Evolutionary conservation across 2,329 filamentous ascomycete genomes (phyloP).

Genomic region (Botrytis elliptica): DNA sequence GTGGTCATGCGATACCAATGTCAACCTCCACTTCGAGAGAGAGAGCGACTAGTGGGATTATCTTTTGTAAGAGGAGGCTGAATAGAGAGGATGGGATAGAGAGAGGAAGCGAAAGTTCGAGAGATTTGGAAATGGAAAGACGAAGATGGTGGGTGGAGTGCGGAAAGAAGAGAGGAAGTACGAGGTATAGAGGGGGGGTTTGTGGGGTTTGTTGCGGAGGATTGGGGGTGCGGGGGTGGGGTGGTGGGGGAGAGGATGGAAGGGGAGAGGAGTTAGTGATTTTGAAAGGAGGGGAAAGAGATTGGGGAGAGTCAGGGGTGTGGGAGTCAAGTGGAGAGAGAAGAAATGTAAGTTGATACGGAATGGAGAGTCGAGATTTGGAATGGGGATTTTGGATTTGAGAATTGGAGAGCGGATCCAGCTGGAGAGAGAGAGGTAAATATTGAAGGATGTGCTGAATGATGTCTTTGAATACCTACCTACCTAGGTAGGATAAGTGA

Average conservation of each 20-base stretch:
- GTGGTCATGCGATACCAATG: not conserved
- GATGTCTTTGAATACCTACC: too few relatives aligned
- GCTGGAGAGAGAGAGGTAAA: not conserved
- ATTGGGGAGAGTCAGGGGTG: not conserved
- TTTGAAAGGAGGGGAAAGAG: fast-evolving
- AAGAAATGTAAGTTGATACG: not conserved
- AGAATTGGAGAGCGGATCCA: not conserved
- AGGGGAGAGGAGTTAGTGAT: not conserved
- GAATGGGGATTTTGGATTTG: fast-evolving
- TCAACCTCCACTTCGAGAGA: not conserved
- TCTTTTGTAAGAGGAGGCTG: not conserved
- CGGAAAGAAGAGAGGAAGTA: not conserved
- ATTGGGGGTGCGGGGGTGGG: not conserved
- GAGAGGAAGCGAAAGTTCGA: too few relatives aligned
- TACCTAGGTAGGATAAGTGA: not conserved
- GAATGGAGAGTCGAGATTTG: not conserved
- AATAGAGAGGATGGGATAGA: not conserved
- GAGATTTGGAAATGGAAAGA: not conserved
- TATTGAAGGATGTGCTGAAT: fast-evolving
- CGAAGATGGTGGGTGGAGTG: not conserved
- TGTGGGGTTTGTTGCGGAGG: not conserved
- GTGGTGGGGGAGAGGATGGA: not conserved
- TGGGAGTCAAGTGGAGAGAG: not conserved
- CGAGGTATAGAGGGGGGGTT: not conserved
- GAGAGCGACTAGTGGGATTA: not conserved